phyloP scores from a whole-genome alignment of 192 early-diverging fungal species.

The Coemansia guatemalensis region DNA sequence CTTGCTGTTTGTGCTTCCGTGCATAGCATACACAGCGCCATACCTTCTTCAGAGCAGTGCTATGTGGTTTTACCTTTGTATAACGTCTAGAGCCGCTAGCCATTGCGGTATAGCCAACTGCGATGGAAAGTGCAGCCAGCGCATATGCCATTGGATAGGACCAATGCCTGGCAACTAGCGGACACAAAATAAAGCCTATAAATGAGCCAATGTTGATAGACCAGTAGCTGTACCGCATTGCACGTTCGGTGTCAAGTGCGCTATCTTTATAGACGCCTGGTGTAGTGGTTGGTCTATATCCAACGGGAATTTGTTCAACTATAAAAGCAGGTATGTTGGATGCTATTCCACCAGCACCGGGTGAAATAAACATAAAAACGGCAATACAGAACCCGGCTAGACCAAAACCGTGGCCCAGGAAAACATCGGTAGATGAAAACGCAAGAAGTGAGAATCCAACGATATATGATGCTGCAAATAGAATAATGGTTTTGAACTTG shows the following conservation, averaged over 20 bases:
- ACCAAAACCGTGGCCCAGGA: slow-evolving; percentile 53
- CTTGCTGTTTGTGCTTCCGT: slow-evolving; percentile 11
- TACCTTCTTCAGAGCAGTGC: slow-evolving; percentile 57
- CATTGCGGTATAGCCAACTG: slow-evolving; percentile 52
- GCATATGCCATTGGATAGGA: slow-evolving; percentile 50
- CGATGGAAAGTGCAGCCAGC: background rate
- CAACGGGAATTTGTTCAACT: slow-evolving; percentile 66
- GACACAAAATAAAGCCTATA: slow-evolving; percentile 57
- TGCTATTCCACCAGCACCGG: slow-evolving; percentile 78
- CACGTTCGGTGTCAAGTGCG: slow-evolving; percentile 61
- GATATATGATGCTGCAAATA: slow-evolving; percentile 62
- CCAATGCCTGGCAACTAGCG: slow-evolving; percentile 58
- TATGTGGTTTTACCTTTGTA: slow-evolving; percentile 57
- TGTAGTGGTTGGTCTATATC: slow-evolving; percentile 54
- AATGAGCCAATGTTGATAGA: slow-evolving; percentile 60
- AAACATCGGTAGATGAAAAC: slow-evolving; percentile 58
- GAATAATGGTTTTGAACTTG: slow-evolving; percentile 68
- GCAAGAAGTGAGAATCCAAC: slow-evolving; percentile 63
- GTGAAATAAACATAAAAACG: slow-evolving; percentile 62
- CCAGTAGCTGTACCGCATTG: slow-evolving; percentile 81
- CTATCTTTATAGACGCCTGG: slow-evolving; percentile 60
- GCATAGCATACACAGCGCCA: slow-evolving; percentile 51
- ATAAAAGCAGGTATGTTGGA: slow-evolving; percentile 71
- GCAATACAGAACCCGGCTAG: slow-evolving; percentile 64
- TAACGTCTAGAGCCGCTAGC: slow-evolving; percentile 55